Base-by-base conservation (phyloP, 176 grass and related monocot species). In the Pontederia crassipes region DNA sequence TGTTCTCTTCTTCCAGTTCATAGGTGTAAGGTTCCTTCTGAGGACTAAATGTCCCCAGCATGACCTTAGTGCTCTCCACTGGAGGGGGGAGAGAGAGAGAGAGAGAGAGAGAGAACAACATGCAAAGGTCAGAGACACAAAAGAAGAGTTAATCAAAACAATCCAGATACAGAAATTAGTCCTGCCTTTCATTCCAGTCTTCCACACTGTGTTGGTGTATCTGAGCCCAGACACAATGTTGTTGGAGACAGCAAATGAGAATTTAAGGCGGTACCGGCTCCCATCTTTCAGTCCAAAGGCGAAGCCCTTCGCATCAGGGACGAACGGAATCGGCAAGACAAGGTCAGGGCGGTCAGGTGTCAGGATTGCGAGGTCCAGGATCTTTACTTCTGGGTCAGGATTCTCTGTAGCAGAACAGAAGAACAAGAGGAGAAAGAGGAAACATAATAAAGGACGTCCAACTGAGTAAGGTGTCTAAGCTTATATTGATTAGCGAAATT, bases 141-240 rank as follows among this genome's bases (percentile, higher is more conserved):
- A 7, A 40, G 1, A 40, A 40, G 6, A 40, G 32, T 40, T 40
- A 40, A 40, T 4, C 32, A 40, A 40, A 40, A 7, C 32, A 40
- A 40, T 7, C 32, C 6, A 4, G 32, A 40, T 40, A 40, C 32
- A 40, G 32, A 40, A 40, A 40, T 40, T 40, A 45, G 72, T 10
- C 20, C 24, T 64, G 89, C 93, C 93, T 75, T 81, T 98, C 65
- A 98, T 28, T 45, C 93, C 87, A 13, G 79, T 88, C 74, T 98
- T 98, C 93, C 93, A 98, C 68, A 98, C 87, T 17, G 79, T 78
- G 81, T 98, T 98, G 59, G 87, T 88, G 81, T 98, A 98, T 15
- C 79, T 74, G 56, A 98, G 93, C 40, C 93, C 93, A 58, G 87
- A 88, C 66, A 98, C 93, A 70, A 98, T 98, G 67, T 98, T 98